Percentiles rank a stretch among this genome's conserved stretches.
Evolutionary conservation across 148 eudicot species (phyloP).

Genomic region (Pouteria glomerata): DNA sequence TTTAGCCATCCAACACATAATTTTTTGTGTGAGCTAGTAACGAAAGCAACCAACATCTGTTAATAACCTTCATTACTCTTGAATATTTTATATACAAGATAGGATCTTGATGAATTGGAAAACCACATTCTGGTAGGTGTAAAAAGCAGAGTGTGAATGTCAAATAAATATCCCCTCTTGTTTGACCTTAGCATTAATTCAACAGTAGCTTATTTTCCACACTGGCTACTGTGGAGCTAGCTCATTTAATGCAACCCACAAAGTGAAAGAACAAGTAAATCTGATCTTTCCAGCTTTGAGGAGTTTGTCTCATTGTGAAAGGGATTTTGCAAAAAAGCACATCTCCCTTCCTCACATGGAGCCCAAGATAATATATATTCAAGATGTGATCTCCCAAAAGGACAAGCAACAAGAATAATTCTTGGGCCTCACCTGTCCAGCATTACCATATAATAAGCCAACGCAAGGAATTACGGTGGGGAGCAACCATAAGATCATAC

Average conservation of each 20-base stretch:
- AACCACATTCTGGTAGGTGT: too few species aligned
- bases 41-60: too few species aligned
- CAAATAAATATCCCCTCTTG: too few species aligned
- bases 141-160: too few species aligned
- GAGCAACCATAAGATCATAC: constrained; percentile 1
- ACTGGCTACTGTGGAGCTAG: neutral
- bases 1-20: too few species aligned
- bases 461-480: neutral
- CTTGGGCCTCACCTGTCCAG: constrained; percentile 9
- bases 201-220: neutral
- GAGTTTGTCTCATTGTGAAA: neutral
- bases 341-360: neutral
- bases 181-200: neutral
- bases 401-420: neutral
- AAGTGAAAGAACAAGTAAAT: neutral
- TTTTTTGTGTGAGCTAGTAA: too few species aligned
- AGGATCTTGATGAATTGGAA: too few species aligned
- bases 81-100: too few species aligned
- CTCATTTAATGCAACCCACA: neutral
- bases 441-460: neutral
- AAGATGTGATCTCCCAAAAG: neutral
- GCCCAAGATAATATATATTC: constrained; percentile 1
- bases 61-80: too few species aligned
- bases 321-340: neutral
- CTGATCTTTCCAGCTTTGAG: neutral